Conservation (phyloP, 345 rosid species). For the Cardamine resedifolia region DNA sequence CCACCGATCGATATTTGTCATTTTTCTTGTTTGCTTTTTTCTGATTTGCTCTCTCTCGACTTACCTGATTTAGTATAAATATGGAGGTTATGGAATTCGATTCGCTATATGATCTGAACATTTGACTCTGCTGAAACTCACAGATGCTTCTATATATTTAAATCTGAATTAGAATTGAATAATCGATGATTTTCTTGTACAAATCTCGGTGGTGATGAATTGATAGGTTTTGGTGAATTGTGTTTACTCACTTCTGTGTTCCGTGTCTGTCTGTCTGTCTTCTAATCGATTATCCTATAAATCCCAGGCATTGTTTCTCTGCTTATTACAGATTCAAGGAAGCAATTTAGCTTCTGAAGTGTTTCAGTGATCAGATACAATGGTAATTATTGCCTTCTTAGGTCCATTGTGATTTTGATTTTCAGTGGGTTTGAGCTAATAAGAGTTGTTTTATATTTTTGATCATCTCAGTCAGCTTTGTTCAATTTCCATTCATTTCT, state of each 20-base stretch:
- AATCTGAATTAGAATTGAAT: background rate
- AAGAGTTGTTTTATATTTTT: constrained; percentile 14
- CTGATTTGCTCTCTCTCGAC: background rate
- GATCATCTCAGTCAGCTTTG: constrained; percentile 70
- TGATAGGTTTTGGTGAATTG: constrained; percentile 16
- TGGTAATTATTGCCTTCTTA: constrained; percentile 23
- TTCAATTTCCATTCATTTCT: constrained; percentile 93
- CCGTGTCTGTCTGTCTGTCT: background rate
- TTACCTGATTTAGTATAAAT: background rate
- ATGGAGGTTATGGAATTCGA: background rate
- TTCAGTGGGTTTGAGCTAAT: constrained; percentile 17
- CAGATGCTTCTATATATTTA: background rate
- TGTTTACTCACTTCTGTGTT: background rate
- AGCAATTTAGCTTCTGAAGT: constrained; percentile 16
- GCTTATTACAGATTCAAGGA: constrained; percentile 17
- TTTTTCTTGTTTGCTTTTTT: background rate
- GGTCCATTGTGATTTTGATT: background rate
- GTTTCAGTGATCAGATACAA: constrained; percentile 23
- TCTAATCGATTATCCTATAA: background rate
- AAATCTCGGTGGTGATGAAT: constrained; percentile 8
- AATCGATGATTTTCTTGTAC: background rate
- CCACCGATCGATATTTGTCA: background rate
- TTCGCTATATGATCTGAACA: background rate
- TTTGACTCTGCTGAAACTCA: background rate
- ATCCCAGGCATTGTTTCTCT: background rate